phyloP scores from a whole-genome alignment of 1,139 yeast genomes.

The Zygosaccharomyces pseudobailii region DNA sequence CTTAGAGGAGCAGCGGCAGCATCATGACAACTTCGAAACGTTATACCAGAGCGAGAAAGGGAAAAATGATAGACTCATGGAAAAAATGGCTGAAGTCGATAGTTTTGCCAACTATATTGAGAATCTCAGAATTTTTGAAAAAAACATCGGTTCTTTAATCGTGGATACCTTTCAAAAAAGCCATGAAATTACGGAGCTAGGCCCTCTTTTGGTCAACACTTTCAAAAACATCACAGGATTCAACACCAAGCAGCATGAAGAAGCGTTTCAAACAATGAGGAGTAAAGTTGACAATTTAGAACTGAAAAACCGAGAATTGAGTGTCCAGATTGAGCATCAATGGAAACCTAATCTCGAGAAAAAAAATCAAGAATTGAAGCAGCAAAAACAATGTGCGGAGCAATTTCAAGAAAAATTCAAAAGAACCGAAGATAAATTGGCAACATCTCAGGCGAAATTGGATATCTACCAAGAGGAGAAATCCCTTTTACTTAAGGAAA shows the following conservation, averaged over 20 bases:
- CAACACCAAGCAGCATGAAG: constrained; percentile 6
- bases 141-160: constrained; percentile 13
- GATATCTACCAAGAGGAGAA: constrained; percentile 7
- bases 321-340: constrained; percentile 11
- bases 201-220: constrained; percentile 4
- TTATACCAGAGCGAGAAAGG: constrained; percentile 3
- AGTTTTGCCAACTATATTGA: constrained; percentile 9
- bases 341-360: constrained; percentile 11
- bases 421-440: constrained; percentile 1
- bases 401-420: constrained; percentile 5
- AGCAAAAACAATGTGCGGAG: neutral
- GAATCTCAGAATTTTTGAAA: constrained; percentile 12
- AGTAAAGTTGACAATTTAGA: constrained; percentile 6
- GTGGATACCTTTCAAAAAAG: constrained; percentile 7
- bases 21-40: constrained; percentile 1
- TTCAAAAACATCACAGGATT: constrained; percentile 15
- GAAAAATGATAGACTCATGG: constrained; percentile 8
- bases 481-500: constrained; percentile 12
- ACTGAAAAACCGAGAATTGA: constrained; percentile 6
- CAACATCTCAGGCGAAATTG: constrained; percentile 3
- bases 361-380: constrained; percentile 2
- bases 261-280: constrained; percentile 6
- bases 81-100: constrained; percentile 7
- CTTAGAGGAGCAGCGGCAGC: neutral
- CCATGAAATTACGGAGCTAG: constrained; percentile 7